Evolutionary conservation across 352 stramenopile genomes (phyloP), one percentile per base, ranked within the genome.

Genomic region (Pythium scleroteichum): DNA sequence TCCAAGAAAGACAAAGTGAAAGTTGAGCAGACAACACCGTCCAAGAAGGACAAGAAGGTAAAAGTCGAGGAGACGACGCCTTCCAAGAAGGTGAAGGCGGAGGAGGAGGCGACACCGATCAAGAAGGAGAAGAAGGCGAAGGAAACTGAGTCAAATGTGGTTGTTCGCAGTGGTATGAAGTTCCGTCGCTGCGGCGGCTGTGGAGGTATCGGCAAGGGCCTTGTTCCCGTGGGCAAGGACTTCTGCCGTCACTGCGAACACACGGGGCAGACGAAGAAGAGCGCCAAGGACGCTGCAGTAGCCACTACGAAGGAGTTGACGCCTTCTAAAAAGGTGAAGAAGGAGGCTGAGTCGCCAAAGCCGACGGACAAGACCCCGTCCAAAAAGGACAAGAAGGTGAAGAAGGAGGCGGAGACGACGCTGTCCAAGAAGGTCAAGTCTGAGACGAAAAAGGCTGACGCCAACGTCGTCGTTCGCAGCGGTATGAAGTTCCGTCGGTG

Each of bases 401-500:
- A 72, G 38, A 52, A 73, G 19, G 50, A 32, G 14, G 46, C 23
- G 10, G 53, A 23, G 40, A 33, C 16, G 26, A 48, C 32, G n/a
- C 16, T 49, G 20, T 48, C 60, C 50, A 52, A 51, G 23, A 76
- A 78, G 57, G 49, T 39, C 19, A 40, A 33, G 35, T 51, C 53
- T 23, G 39, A 55, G 24, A 50, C 56, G 44, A 55, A 50, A 14
- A 19, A 60, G 35, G 10, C 23, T 33, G 51, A 67, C 32, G 64
- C 71, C 38, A 54, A 69, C 27, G 60, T 72, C 0, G 66, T 93
- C 9, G 71, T 78, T 27, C 85, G 74, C 45, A 93, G 79, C 39
- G 82, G 84, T 26, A 74, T 87, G 52, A 88, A 87, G 61, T 90
- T 93, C 66, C 82, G 81, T 58, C 83, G 85, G 19, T 95, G 85